Percentiles rank a stretch among this genome's conserved stretches.
Conservation (phyloP, 495 filamentous ascomycete genomes). For the Aeminium ludgeri region DNA sequence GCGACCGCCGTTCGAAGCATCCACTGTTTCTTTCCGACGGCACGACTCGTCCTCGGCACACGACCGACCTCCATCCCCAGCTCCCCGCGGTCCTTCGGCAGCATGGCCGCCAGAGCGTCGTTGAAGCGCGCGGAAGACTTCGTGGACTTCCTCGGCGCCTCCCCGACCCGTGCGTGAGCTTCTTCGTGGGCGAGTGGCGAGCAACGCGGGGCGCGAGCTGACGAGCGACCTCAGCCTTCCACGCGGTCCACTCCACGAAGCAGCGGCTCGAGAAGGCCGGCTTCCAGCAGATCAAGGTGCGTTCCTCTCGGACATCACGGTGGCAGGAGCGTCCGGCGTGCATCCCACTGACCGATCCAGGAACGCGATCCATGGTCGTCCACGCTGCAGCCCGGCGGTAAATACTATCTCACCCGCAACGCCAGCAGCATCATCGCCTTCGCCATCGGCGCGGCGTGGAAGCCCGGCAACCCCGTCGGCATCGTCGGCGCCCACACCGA, state of each 20-base stretch:
- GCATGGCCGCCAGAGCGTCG: constrained; percentile 18
- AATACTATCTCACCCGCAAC: constrained; percentile 93
- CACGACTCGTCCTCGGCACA: no score
- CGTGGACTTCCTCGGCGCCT: constrained; percentile 83
- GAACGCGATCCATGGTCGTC: constrained; percentile 82
- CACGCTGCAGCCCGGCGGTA: constrained; percentile 66
- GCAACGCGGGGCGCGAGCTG: background rate
- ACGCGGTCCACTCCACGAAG: constrained; percentile 70
- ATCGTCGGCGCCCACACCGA: constrained; percentile 97
- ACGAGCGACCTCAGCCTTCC: constrained; percentile 53
- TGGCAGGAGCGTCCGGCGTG: no score
- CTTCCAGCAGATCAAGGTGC: constrained; percentile 65
- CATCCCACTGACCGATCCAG: no score
- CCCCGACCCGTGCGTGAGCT: constrained; percentile 63
- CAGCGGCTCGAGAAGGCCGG: constrained; percentile 60
- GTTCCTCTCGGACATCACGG: constrained; percentile 6
- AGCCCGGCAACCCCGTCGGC: constrained; percentile 79
- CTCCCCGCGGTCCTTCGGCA: background rate
- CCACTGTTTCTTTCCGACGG: no score
- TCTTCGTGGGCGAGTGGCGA: constrained; percentile 2
- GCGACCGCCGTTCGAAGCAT: no score
- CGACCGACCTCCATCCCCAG: no score
- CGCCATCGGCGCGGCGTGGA: constrained; percentile 81
- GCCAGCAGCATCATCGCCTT: constrained; percentile 88
- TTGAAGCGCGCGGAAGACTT: constrained; percentile 57